Percentiles rank a stretch among this genome's conserved stretches.
These are phyloP conservation scores for Penicillium rolfsii DNA, from an alignment of 2,329 filamentous ascomycete species.

Conservation along the genomic window DNA sequence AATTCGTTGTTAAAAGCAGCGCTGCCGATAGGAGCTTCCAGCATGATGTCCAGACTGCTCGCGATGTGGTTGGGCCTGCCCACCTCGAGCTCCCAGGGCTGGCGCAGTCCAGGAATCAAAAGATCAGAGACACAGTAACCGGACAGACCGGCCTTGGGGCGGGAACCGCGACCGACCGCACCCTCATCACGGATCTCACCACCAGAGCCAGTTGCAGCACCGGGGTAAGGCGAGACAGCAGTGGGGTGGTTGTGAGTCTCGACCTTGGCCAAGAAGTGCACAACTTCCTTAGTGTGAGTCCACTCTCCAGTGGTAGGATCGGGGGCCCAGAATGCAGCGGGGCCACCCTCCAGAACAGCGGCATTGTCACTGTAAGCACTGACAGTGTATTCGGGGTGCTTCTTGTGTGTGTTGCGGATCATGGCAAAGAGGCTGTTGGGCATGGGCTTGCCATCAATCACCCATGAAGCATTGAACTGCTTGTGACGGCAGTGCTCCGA, in stretches of 20 bases:
- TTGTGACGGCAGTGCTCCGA: conserved; percentile 90
- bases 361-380: conserved; percentile 98
- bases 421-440: conserved; percentile 85
- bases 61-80: conserved; percentile 91
- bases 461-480: conserved; percentile 97
- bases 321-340: conserved; percentile 81
- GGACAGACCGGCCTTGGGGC: conserved; percentile 85
- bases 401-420: conserved; percentile 92
- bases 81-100: conserved; percentile 89
- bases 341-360: conserved; percentile 78
- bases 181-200: conserved; percentile 96
- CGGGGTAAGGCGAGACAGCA: conserved; percentile 89
- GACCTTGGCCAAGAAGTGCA: conserved; percentile 90
- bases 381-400: conserved; percentile 76
- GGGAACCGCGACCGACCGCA: conserved; percentile 88
- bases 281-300: conserved; percentile 80
- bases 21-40: conserved; percentile 93
- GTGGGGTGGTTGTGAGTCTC: conserved; percentile 98
- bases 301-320: conserved; percentile 84
- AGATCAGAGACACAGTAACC: conserved; percentile 97
- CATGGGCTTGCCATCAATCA: conserved; percentile 83
- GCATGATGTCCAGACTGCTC: conserved; percentile 94
- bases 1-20: conserved; percentile 99
- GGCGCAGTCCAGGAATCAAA: conserved; percentile 77
- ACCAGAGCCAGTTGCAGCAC: conserved; percentile 91